These are phyloP conservation scores for Coprinellus micaceus DNA, from an alignment of 768 basidiomycete species.

Conservation along the genomic window DNA sequence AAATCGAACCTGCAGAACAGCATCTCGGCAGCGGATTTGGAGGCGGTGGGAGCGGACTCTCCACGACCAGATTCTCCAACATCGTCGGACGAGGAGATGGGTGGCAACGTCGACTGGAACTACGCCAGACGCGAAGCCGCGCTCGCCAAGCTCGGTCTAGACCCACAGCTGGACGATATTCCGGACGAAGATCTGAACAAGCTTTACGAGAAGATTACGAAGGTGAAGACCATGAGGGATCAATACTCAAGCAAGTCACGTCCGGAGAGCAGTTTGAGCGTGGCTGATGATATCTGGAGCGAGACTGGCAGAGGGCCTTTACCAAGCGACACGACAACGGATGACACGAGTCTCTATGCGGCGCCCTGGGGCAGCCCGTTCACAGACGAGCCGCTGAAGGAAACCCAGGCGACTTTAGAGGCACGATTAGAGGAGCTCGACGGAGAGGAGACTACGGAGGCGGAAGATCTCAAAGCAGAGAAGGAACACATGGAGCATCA, in stretches of 20 bases:
- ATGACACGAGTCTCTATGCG: slow-evolving; percentile 82
- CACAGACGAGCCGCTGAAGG: slow-evolving; percentile 59
- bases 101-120: slow-evolving; percentile 88
- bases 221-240: slow-evolving; percentile 84
- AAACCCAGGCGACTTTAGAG: slow-evolving; percentile 74
- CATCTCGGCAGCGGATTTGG: slow-evolving; percentile 64
- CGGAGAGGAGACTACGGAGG: slow-evolving; percentile 49
- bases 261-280: slow-evolving; percentile 86
- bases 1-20: slow-evolving; percentile 68
- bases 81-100: slow-evolving; percentile 58
- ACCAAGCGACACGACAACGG: slow-evolving; percentile 75
- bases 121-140: slow-evolving; percentile 95
- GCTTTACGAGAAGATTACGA: slow-evolving; percentile 90
- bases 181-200: slow-evolving; percentile 94
- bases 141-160: slow-evolving; percentile 77
- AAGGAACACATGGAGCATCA: slow-evolving; percentile 94
- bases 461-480: slow-evolving; percentile 84
- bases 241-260: slow-evolving; percentile 68
- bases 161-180: slow-evolving; percentile 87
- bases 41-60: slow-evolving; percentile 45
- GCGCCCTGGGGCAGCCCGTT: slow-evolving; percentile 62
- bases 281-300: slow-evolving; percentile 87
- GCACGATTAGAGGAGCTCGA: slow-evolving; percentile 60
- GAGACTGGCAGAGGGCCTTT: slow-evolving; percentile 71
- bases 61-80: slow-evolving; percentile 79